Base-by-base conservation (phyloP, 768 basidiomycete genomes). In the Gloeopeniophorella convolvens region DNA sequence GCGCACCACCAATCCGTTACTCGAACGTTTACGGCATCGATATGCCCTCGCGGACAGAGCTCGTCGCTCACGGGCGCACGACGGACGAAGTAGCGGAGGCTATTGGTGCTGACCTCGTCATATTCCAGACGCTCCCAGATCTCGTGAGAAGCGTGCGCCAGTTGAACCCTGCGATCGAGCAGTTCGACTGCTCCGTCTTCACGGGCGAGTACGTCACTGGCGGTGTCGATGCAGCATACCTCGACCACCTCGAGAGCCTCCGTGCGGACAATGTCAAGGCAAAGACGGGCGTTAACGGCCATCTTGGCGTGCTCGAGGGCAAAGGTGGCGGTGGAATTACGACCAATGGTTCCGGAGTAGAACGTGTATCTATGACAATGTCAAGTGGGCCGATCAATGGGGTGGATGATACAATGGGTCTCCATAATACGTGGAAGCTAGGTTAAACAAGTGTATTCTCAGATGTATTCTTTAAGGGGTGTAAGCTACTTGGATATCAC, bases 1-100 rank as follows among this genome's bases (percentile, higher is more conserved):
- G 96, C 63, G 91, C 96, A 7, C 96, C 96, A 5, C 91, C 96
- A 1, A 98, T 99, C 60, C 80, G 94, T 80, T 89, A 82, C 64
- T 85, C 93, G 4, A 96, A 98, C 63, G 96, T 99, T 4, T 98
- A 99, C 67, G 96, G 96, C 16, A 99, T 99, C 63, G 96, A 99
- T 71, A 99, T 98, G 96, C 95, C 96, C 26, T 91, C 93, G 84
- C 43, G 82, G 83, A 0, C 89, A 89, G 46, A 99, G 78, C 13
- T 85, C 79, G 65, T 98, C 92, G 55, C 95, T 89, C 96, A 99
- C 96, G 2, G 94, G 88, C 95, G 98, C 95, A 37, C 96, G 82
- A 63, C 88, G 84, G 50, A 94, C 77, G 67, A 98, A 94, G 42
- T 98, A 90, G 63, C 89, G 89, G 67, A 98, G 80, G 45, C 95